Conservation (phyloP, 495 filamentous ascomycete genomes). For the Venustampulla echinocandica region DNA sequence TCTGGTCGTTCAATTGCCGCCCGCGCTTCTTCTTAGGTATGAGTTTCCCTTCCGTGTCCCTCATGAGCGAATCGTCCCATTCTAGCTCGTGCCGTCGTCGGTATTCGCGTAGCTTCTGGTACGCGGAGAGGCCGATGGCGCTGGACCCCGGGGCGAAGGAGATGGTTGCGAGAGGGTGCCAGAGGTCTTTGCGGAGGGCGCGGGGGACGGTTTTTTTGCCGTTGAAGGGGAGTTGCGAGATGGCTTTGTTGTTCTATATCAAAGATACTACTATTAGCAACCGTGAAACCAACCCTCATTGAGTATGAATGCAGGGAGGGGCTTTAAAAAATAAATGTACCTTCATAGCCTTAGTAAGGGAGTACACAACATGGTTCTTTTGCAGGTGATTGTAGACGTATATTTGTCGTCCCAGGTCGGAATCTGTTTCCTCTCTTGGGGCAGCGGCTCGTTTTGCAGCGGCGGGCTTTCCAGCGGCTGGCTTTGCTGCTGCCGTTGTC, state of each 20-base stretch:
- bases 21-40: conserved; percentile 49
- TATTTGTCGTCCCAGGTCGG: conserved; percentile 68
- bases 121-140: conserved; percentile 62
- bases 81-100: conserved; percentile 55
- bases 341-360: conserved; percentile 56
- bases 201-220: conserved; percentile 83
- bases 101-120: conserved; percentile 75
- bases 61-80: conserved; percentile 48
- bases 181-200: conserved; percentile 80
- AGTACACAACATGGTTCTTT: conserved; percentile 78
- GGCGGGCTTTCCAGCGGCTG: neutral
- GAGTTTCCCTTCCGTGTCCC: conserved; percentile 27
- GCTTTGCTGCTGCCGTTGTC: neutral
- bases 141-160: conserved; percentile 51
- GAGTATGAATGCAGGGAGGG: no score
- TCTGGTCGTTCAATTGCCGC: conserved; percentile 69
- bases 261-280: conserved; percentile 5
- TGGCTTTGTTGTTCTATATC: conserved; percentile 52
- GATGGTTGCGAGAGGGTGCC: conserved; percentile 72
- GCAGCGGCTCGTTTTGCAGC: neutral
- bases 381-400: conserved; percentile 75
- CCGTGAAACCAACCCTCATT: no score
- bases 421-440: conserved; percentile 28
- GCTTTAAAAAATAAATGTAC: conserved; percentile 34
- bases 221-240: conserved; percentile 74